Base-by-base conservation (phyloP, 2,329 filamentous ascomycete species). In the Aureobasidium sp. region DNA sequence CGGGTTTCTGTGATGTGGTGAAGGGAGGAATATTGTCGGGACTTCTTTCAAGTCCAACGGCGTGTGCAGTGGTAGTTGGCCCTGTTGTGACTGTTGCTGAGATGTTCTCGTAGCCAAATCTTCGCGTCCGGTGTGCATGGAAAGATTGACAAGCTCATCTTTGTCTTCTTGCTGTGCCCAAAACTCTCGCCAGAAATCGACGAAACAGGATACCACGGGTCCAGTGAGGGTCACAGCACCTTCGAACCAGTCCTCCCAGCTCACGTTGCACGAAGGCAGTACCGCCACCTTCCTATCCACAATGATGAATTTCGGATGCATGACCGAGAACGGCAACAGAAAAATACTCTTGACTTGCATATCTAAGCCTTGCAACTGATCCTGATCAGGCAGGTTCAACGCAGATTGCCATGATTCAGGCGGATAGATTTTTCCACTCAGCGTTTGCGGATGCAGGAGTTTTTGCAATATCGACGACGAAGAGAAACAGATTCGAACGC, bases 201-300 rank as follows among this genome's bases (percentile, higher is more conserved):
- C 65, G 40, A 94, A 80, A n/a, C 80, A 76, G 4, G 71, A 66
- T 0, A 90, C 83, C 0, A 87, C 77, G 0, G 79, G 76, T 0
- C 88, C 89, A 7, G 78, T 77, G 11, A 93, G 73, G 59, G 84
- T 83, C 3, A 93, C 75, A 60, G 86, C 89, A 0, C 86, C 88
- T 70, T 95, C 90, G 27, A 93, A 86, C 90, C 90, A 95, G n/a
- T 83, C 74, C 71, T 94, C 90, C 88, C 88, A 94, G 68, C 87
- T 91, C 4, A 95, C 83, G 66, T 95, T 95, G 72, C 88, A 92
- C 66, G 87, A 90, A 0, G 89, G 89, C 10, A 94, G 72, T 67
- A 87, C 86, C 0, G 87, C 87, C 2, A 74, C 78, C 33, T 76
- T 71, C 0, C 86, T 80, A 69, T 95, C 90, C 1, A 93, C 72